A percentile compares a stretch with the other conserved stretches of the same genome.
These are phyloP conservation scores for Globisporangium parvum DNA, from an alignment of 352 stramenopile genomes.

Conservation along the genomic window DNA sequence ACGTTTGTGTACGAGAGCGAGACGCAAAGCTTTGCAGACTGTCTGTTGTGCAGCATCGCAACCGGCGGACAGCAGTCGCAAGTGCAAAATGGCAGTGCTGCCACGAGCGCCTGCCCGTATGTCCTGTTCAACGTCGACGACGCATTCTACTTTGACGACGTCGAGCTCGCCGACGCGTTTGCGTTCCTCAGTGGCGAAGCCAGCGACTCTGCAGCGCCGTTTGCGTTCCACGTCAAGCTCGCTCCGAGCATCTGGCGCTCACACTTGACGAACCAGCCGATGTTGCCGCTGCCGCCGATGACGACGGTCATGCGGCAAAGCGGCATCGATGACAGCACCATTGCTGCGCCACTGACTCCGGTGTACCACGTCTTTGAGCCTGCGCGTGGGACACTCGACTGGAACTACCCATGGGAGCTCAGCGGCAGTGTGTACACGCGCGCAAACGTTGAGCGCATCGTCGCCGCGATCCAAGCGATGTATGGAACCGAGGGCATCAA, in stretches of 20 bases:
- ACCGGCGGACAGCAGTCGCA: constrained; percentile 6
- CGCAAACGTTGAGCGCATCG: constrained; percentile 23
- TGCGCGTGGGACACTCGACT: constrained; percentile 47
- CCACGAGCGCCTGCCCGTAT: constrained; percentile 7
- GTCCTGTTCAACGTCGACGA: constrained; percentile 58
- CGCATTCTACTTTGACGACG: constrained; percentile 46
- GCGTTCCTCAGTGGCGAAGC: constrained; percentile 10
- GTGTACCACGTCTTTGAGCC: constrained; percentile 40
- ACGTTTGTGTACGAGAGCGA: constrained; percentile 31
- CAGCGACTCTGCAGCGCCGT: constrained; percentile 18
- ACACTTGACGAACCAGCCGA: constrained; percentile 51
- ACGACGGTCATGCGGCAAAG: constrained; percentile 2
- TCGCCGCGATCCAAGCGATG: constrained; percentile 22
- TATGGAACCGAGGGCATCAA: constrained; percentile 28
- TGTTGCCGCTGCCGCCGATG: constrained; percentile 38
- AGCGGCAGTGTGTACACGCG: constrained; percentile 72
- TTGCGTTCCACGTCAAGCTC: constrained; percentile 71
- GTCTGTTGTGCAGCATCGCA: constrained; percentile 19
- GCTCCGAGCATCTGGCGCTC: constrained; percentile 70
- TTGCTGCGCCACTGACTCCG: constrained; percentile 1
- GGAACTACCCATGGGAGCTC: constrained; percentile 85
- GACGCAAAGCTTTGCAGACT: constrained; percentile 23
- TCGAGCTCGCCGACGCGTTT: constrained; percentile 33
- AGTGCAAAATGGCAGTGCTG: not conserved
- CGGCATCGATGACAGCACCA: too few relatives aligned